Evolutionary conservation across 495 filamentous ascomycete genomes (phyloP), one percentile per base, ranked within the genome.

Genomic region (Aspergillus sclerotioniger): DNA sequence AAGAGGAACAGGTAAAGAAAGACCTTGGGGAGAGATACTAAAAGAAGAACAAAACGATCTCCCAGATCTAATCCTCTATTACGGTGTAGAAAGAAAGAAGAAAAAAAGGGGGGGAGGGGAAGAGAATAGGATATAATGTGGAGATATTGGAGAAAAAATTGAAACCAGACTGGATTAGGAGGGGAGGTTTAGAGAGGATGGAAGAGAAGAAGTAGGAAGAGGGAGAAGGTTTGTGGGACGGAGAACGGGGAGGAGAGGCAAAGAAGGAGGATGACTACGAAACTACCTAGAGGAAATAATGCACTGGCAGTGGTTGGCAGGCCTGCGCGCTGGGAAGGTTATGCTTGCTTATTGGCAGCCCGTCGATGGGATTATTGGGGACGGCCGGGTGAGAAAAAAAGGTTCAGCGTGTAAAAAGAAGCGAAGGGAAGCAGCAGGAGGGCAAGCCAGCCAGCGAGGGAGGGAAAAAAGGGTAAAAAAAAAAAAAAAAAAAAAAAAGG

Each of bases 91-190:
- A 67, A 66, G 57, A 70, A 64, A 69, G 59, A 65, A 65, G 65
- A 63, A 61, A 59, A 60, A 49, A 54, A 55, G 53, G 62, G 57
- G 64, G 64, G 70, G 61, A 65, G 63, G 68, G 69, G 73, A 71
- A 71, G 57, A 67, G 55, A 67, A 63, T 58, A 65, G 57, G 68
- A 72, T 69, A 64, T 59, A 68, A 71, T 68, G 69, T 75, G 71
- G 70, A 71, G 76, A 73, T 67, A 66, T 54, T 54, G 70, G 69
- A 71, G 55, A 54, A 62, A 70, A 62, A 60, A 59, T 51, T 51
- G 50, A 61, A 60, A 56, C 41, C 41, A 59, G 51, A 41, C 63
- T 62, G 57, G 45, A 58, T 62, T 57, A 59, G 54, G 57, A 53
- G 58, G 58, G 56, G 51, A 50, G 59, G 57, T 62, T 68, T 62